These are phyloP conservation scores for Zanthoxylum bungeanum DNA, from an alignment of 345 rosid genomes.

Conservation along the genomic window DNA sequence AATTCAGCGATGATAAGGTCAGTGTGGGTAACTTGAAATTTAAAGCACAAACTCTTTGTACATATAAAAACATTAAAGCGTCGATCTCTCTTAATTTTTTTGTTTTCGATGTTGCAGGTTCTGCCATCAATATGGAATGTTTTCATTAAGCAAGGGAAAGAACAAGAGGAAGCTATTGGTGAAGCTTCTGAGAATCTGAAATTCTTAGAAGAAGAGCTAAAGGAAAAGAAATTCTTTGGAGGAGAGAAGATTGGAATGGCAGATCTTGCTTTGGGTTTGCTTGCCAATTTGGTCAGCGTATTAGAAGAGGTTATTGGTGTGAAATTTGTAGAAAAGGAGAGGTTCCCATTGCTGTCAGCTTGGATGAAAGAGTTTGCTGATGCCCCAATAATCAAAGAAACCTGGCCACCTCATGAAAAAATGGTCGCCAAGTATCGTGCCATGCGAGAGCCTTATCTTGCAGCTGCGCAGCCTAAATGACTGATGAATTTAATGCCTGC, in stretches of 20 bases:
- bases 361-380: too few relatives aligned
- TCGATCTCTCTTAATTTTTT: too few relatives aligned
- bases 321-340: slow-evolving; percentile 17
- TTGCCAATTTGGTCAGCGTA: slow-evolving; percentile 17
- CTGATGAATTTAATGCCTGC: too few relatives aligned
- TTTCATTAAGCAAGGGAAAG: slow-evolving; percentile 15
- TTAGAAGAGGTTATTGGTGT: slow-evolving; percentile 20
- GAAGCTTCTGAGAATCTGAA: slow-evolving; percentile 17
- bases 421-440: not conserved
- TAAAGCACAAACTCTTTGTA: too few relatives aligned
- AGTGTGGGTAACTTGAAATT: too few relatives aligned
- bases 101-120: too few relatives aligned
- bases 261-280: slow-evolving; percentile 37
- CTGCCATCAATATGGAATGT: slow-evolving; percentile 11
- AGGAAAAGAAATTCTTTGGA: slow-evolving; percentile 35
- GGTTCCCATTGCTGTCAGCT: not conserved
- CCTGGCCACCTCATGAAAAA: not conserved
- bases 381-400: not conserved
- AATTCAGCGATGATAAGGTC: slow-evolving; percentile 31
- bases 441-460: not conserved
- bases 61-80: too few relatives aligned
- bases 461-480: not conserved
- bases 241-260: slow-evolving; percentile 34
- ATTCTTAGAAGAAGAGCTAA: slow-evolving; percentile 30
- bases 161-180: slow-evolving; percentile 20